Conservation (phyloP, 2,329 filamentous ascomycete genomes). For the Emmonsiellopsis sp. region DNA sequence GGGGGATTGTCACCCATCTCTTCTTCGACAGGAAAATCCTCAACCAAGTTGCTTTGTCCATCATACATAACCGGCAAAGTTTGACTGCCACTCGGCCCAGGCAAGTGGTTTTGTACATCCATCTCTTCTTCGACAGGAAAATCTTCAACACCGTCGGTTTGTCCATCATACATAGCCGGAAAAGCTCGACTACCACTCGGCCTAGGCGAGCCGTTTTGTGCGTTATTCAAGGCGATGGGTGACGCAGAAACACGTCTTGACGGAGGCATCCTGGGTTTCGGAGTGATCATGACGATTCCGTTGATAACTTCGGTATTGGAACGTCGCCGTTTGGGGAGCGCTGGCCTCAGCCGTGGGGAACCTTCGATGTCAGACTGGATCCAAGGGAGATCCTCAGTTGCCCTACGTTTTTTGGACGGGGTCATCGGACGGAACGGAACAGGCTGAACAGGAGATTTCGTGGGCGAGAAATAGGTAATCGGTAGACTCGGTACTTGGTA, state of each 20-base stretch:
- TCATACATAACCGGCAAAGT: not conserved
- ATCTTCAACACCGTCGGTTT: not conserved
- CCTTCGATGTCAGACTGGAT: not conserved
- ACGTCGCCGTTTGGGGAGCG: not conserved
- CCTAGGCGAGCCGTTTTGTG: not conserved
- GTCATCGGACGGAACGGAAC: not conserved
- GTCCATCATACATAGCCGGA: not conserved
- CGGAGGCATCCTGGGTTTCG: not conserved
- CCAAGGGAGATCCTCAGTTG: not conserved
- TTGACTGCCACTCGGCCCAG: not conserved
- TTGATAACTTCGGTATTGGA: not conserved
- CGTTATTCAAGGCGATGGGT: not conserved
- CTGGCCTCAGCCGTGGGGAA: not conserved
- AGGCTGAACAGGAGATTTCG: not conserved
- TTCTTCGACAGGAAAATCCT: not conserved
- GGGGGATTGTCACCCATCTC: not conserved
- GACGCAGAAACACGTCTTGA: not conserved
- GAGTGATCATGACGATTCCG: not conserved
- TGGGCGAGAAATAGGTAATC: not conserved
- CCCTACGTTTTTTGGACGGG: conserved; percentile 12
- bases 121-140: not conserved
- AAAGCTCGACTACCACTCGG: not conserved
- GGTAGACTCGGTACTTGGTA: conserved; percentile 6
- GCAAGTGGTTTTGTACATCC: not conserved
- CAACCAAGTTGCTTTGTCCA: not conserved